Conservation (phyloP, 192 early-diverging fungal species). For the Diversispora eburnea region DNA sequence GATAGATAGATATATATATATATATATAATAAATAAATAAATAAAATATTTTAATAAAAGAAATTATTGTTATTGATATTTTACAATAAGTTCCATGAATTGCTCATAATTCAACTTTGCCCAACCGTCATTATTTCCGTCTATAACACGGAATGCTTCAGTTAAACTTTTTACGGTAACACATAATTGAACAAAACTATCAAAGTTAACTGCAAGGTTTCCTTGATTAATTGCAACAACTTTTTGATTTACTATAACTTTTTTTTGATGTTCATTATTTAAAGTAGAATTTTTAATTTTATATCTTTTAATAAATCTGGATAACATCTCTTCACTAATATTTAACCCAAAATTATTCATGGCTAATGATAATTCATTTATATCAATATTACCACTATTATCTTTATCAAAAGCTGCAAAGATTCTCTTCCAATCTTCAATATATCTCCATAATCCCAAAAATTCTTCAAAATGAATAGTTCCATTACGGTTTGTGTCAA, state of each 20-base stretch:
- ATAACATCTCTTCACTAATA: constrained; percentile 43
- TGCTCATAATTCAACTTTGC: constrained; percentile 55
- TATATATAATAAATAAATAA: no score
- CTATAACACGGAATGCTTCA: constrained; percentile 51
- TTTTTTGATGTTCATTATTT: no score
- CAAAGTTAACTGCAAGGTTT: constrained; percentile 47
- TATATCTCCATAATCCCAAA: constrained; percentile 71
- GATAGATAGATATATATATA: no score
- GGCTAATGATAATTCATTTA: constrained; percentile 62
- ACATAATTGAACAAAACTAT: constrained; percentile 63
- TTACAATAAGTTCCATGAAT: constrained; percentile 15
- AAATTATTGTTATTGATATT: not conserved
- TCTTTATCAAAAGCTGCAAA: constrained; percentile 76
- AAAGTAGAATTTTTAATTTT: no score
- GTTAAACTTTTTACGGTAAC: constrained; percentile 59
- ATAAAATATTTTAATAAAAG: not conserved
- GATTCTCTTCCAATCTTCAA: constrained; percentile 79
- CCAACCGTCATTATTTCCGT: constrained; percentile 54
- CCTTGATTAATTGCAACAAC: no score
- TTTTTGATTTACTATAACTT: no score
- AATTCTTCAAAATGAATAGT: constrained; percentile 77
- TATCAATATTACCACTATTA: constrained; percentile 70
- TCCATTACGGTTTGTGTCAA: constrained; percentile 71
- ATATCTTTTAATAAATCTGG: no score
- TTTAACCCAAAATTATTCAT: constrained; percentile 73